Evolutionary conservation across 2,329 filamentous ascomycete species (phyloP).

Genomic region (Ophiostoma himal-ulmi): DNA sequence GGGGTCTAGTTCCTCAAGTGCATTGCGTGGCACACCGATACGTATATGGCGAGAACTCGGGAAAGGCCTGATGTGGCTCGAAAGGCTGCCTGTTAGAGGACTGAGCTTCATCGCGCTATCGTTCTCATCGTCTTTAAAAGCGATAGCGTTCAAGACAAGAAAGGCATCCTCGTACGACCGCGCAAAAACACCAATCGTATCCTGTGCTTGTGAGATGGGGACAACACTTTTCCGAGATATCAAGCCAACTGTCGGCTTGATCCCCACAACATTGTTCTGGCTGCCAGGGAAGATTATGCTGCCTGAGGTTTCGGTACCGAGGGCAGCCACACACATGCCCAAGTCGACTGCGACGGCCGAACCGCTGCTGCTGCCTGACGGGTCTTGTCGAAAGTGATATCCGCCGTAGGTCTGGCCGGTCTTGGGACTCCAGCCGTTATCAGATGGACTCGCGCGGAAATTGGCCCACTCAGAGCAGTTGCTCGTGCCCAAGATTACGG

Average conservation of each 20-base stretch:
- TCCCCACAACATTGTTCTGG: constrained; percentile 58
- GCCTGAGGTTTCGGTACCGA: constrained; percentile 61
- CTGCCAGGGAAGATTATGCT: constrained; percentile 54
- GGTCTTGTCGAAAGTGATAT: constrained; percentile 30
- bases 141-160: constrained; percentile 57
- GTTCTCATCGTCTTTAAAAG: constrained; percentile 56
- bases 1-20: constrained; percentile 36
- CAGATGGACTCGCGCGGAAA: constrained; percentile 23
- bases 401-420: constrained; percentile 25
- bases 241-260: constrained; percentile 63
- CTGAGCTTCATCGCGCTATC: constrained; percentile 51
- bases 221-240: constrained; percentile 59
- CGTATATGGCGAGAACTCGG: constrained; percentile 37
- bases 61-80: constrained; percentile 37
- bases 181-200: constrained; percentile 61
- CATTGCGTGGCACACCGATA: constrained; percentile 59
- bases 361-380: constrained; percentile 55
- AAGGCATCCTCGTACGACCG: constrained; percentile 61
- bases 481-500: constrained; percentile 23
- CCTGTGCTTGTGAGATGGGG: constrained; percentile 58
- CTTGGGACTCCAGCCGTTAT: constrained; percentile 26
- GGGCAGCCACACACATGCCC: constrained; percentile 51
- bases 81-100: constrained; percentile 47
- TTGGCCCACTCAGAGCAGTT: constrained; percentile 26
- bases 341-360: constrained; percentile 55